A percentile compares a stretch with the other conserved stretches of the same genome.
These are phyloP conservation scores for Ilex aquifolium DNA, from an alignment of 257 asterid genomes.

Conservation along the genomic window DNA sequence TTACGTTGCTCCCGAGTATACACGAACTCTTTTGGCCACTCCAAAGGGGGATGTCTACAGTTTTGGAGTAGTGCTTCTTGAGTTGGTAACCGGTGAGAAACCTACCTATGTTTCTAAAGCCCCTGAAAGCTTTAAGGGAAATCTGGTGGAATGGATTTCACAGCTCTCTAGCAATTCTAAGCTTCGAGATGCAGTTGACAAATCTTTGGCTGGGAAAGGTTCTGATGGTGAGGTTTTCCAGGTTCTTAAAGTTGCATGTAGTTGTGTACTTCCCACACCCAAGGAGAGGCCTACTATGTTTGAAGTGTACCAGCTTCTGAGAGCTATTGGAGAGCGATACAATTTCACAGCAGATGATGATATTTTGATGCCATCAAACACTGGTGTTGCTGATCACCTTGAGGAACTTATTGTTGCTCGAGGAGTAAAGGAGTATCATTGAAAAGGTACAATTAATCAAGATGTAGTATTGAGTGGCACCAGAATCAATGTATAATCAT, in stretches of 20 bases:
- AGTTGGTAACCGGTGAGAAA: background rate
- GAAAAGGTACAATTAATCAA: background rate
- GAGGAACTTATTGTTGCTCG: constrained; percentile 1
- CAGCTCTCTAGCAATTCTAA: background rate
- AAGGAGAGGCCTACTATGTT: constrained; percentile 4
- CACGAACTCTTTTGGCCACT: background rate
- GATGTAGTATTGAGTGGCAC: background rate
- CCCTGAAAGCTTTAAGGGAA: constrained; percentile 3
- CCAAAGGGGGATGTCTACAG: constrained; percentile 4
- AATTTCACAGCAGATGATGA: background rate
- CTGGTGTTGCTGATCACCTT: background rate
- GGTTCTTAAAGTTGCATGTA: constrained; percentile 5
- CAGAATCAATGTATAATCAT: no score
- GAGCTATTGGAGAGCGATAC: constrained; percentile 1
- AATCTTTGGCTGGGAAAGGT: background rate
- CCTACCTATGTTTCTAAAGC: background rate
- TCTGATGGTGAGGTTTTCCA: background rate
- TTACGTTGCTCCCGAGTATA: background rate
- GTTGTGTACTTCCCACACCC: background rate
- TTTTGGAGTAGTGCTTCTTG: constrained; percentile 3
- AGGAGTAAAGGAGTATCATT: background rate
- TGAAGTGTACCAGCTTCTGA: constrained; percentile 1
- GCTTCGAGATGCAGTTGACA: background rate
- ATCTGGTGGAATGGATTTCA: background rate
- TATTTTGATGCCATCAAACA: background rate